Percentiles rank a stretch among this genome's conserved stretches.
phyloP scores from a whole-genome alignment of 2,329 filamentous ascomycete genomes.

The Arthrobotrys sphaeroides region DNA sequence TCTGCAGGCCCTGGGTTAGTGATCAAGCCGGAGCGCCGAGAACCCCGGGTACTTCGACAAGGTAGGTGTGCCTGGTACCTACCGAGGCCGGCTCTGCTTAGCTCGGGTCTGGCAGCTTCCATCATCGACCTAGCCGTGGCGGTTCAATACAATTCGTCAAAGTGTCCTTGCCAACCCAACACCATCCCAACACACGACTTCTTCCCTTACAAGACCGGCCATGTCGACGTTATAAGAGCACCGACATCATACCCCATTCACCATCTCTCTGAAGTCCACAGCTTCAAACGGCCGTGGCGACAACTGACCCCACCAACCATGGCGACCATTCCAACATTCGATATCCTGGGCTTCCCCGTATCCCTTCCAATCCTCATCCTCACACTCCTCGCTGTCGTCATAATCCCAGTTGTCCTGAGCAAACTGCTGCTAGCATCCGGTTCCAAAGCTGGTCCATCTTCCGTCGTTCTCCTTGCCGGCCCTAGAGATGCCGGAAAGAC shows the following conservation, averaged over 20 bases:
- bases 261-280: background rate
- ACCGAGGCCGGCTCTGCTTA: too few relatives aligned
- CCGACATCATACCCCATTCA: background rate
- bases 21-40: too few relatives aligned
- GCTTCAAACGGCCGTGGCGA: background rate
- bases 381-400: constrained; percentile 32
- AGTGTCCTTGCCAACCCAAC: constrained; percentile 18
- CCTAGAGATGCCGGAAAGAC: constrained; percentile 51
- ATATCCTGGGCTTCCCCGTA: constrained; percentile 41
- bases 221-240: constrained; percentile 15
- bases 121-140: background rate
- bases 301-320: background rate
- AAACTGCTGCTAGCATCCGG: constrained; percentile 4
- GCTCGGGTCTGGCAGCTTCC: background rate
- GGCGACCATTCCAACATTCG: constrained; percentile 14
- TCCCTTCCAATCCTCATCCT: constrained; percentile 45
- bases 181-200: constrained; percentile 5
- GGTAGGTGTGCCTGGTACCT: background rate
- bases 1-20: too few relatives aligned
- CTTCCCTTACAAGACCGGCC: too few relatives aligned
- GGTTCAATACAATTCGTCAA: background rate
- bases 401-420: constrained; percentile 44
- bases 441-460: constrained; percentile 30
- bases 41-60: too few relatives aligned
- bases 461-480: constrained; percentile 32